Percentiles rank a stretch among this genome's conserved stretches.
Evolutionary conservation across 2,329 filamentous ascomycete species (phyloP).

Genomic region (Aspergillus sp.): DNA sequence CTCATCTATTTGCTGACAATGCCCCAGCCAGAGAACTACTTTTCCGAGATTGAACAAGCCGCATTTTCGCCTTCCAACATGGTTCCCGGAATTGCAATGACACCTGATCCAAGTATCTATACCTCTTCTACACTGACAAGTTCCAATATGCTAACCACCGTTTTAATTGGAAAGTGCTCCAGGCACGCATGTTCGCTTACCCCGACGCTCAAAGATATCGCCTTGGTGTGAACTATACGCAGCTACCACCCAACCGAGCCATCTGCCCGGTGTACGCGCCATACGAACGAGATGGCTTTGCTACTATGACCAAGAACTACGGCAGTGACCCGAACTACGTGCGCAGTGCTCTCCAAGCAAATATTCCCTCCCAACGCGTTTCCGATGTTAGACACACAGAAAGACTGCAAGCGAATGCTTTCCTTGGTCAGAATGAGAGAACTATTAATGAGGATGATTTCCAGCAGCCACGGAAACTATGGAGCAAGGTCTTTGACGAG

Average conservation of each 20-base stretch:
- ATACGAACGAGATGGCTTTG: conserved; percentile 44
- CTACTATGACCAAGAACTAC: conserved; percentile 51
- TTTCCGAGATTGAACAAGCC: conserved; percentile 64
- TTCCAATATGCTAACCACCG: conserved; percentile 13
- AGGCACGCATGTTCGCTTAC: conserved; percentile 61
- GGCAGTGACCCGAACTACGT: conserved; percentile 59
- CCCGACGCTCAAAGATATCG: conserved; percentile 50
- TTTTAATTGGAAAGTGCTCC: conserved; percentile 44
- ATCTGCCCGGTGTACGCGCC: conserved; percentile 48
- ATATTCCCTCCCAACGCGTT: conserved; percentile 12
- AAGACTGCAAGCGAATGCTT: conserved; percentile 16
- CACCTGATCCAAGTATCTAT: conserved; percentile 55
- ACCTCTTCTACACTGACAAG: not conserved
- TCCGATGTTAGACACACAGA: conserved; percentile 22
- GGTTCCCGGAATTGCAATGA: conserved; percentile 61
- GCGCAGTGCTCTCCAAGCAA: conserved; percentile 23
- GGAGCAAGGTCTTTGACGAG: conserved; percentile 27
- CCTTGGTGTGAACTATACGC: conserved; percentile 40
- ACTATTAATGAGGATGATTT: conserved; percentile 29
- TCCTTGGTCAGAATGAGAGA: conserved; percentile 23
- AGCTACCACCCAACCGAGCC: conserved; percentile 39
- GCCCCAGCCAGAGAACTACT: conserved; percentile 55
- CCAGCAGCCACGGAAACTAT: conserved; percentile 28
- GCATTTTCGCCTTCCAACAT: conserved; percentile 64
- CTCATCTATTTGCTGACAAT: conserved; percentile 4